Percentiles rank a stretch among this genome's conserved stretches.
Conservation (phyloP, 2,329 filamentous ascomycete species). For the Gnomoniopsis smithogilvyi region DNA sequence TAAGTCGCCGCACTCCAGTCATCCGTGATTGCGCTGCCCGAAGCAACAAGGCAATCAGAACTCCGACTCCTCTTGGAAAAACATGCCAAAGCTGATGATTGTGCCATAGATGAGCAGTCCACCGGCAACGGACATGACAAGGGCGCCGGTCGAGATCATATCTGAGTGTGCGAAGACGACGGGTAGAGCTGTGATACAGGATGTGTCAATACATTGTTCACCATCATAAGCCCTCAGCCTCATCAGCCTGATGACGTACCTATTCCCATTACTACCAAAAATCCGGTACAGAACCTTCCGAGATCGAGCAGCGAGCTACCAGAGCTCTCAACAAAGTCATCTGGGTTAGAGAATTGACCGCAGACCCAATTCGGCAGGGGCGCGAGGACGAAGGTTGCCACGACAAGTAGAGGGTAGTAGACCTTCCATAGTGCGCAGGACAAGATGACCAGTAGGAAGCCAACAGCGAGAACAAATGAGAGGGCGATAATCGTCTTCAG, state of each 20-base stretch:
- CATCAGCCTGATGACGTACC: constrained; percentile 55
- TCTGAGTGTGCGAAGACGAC: constrained; percentile 82
- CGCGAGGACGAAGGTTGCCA: constrained; percentile 90
- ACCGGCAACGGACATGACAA: constrained; percentile 92
- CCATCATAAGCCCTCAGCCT: not conserved
- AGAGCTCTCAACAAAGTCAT: constrained; percentile 89
- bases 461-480: constrained; percentile 97
- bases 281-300: constrained; percentile 90
- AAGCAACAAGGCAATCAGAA: constrained; percentile 67
- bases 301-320: constrained; percentile 87
- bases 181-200: constrained; percentile 66
- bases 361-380: constrained; percentile 97
- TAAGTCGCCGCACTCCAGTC: not conserved
- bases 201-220: not conserved
- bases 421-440: constrained; percentile 93
- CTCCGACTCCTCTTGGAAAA: constrained; percentile 97
- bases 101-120: constrained; percentile 95
- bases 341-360: constrained; percentile 78
- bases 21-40: not conserved
- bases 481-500: constrained; percentile 99
- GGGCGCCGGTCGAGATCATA: constrained; percentile 78
- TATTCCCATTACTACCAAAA: constrained; percentile 95
- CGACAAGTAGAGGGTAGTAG: constrained; percentile 93
- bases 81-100: constrained; percentile 97
- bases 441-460: constrained; percentile 97